Conservation (phyloP, 2,329 filamentous ascomycete genomes). For the Lomentospora prolificans region DNA sequence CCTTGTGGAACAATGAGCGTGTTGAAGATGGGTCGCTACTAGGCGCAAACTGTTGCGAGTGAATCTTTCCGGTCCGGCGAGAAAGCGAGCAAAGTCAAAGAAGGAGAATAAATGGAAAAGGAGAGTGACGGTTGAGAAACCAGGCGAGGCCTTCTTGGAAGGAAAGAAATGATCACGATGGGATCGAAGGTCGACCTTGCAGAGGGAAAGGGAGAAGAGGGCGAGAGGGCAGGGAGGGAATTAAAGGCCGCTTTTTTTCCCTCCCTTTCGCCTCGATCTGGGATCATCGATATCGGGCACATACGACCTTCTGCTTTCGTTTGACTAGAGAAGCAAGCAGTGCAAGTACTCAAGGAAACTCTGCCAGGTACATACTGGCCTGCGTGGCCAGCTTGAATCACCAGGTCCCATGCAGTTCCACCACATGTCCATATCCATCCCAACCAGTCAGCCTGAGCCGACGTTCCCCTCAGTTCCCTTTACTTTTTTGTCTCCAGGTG, state of each 20-base stretch:
- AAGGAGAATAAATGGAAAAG: slow-evolving; percentile 1
- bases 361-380: not conserved
- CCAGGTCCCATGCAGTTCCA: too few species aligned
- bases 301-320: not conserved
- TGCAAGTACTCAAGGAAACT: not conserved
- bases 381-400: not conserved
- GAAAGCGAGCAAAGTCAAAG: not conserved
- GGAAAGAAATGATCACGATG: slow-evolving; percentile 9
- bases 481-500: not conserved
- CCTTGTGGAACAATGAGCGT: not conserved
- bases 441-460: not conserved
- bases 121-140: not conserved
- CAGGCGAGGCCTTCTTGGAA: not conserved
- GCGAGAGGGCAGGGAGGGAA: slow-evolving; percentile 17
- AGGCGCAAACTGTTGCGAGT: not conserved
- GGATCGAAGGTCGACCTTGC: slow-evolving; percentile 21
- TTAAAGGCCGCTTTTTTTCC: slow-evolving; percentile 10
- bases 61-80: slow-evolving; percentile 1
- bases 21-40: not conserved
- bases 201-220: slow-evolving; percentile 14
- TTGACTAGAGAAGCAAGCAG: too few species aligned
- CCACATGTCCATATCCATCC: not conserved
- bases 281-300: not conserved
- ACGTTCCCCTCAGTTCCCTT: not conserved
- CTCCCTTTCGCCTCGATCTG: not conserved